Base-by-base conservation (phyloP, 83 land plant genomes). In the Thuja plicata region DNA sequence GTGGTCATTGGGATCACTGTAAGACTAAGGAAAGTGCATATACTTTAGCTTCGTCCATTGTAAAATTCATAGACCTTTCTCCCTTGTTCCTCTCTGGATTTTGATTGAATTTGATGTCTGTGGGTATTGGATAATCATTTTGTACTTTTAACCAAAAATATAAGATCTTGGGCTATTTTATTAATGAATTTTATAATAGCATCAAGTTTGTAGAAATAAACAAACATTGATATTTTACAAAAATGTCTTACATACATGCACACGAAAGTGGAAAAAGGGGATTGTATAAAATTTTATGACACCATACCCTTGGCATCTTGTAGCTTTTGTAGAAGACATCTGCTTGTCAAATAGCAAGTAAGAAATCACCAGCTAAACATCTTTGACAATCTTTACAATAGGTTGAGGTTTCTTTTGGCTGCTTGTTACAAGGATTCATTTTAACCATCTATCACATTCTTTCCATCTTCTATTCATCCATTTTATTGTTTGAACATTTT, bases 271-370 rank as follows among this genome's bases (percentile, higher is more conserved):
- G 24, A 9, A 43, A 80, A 43, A 30, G 2, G 24, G 41, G 19
- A 41, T 24, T 35, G 17, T 37, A 41, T 62, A 24, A 38, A 54
- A 16, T 45, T 46, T 78, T 19, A 17, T 90, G 38, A 45, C 73
- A 89, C 57, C 89, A 35, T 89, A n/a, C 52, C 85, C 66, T 86
- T 88, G 41, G 88, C 77, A 71, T 55, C 41, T 30, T 97, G 92
- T 89, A 98, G 99, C 88, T 98, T 38, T 90, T 96, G 92, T 96
- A 91, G 93, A 98, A 97, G 92, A 89, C 94, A 32, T 95, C 97
- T 79, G 94, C 97, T 37, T 91, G 91, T 78, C 99, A 97, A 91
- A 89, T 98, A 60, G 94, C 95, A 55, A 96, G 92, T 91, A 93
- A 90, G 73, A 96, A 97, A 76, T 93, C 99, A 46, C 99, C 99